Percentiles rank a stretch among this genome's conserved stretches.
phyloP scores from a whole-genome alignment of 176 grass and related monocot species.

The Oryza glumipatula region DNA sequence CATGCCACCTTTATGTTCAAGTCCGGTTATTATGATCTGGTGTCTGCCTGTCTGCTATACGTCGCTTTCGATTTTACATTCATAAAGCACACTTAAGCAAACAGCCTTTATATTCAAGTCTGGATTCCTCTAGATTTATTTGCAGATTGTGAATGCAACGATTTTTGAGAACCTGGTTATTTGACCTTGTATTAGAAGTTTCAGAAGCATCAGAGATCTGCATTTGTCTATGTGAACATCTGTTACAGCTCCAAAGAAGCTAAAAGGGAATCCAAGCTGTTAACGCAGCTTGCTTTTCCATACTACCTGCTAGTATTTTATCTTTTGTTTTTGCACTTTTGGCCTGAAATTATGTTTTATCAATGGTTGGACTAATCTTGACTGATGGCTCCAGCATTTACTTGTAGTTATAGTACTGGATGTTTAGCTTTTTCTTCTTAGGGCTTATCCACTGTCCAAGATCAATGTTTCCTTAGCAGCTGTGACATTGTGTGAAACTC shows the following conservation, averaged over 20 bases:
- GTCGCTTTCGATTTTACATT: conserved; percentile 27
- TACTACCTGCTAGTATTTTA: neutral
- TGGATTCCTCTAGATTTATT: conserved; percentile 1
- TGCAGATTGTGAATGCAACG: neutral
- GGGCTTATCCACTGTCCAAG: neutral
- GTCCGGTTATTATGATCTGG: conserved; percentile 4
- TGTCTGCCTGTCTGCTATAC: neutral
- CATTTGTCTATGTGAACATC: neutral
- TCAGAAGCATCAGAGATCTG: neutral
- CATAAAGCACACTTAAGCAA: conserved; percentile 2
- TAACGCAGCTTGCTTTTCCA: neutral
- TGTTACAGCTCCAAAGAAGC: neutral
- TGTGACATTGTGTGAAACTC: conserved; percentile 21
- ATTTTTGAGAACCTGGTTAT: conserved; percentile 17
- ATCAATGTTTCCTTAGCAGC: neutral
- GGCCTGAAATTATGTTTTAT: neutral
- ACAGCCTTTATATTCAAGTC: neutral
- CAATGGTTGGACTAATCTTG: neutral
- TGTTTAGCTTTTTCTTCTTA: conserved; percentile 19
- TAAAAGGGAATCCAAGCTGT: neutral
- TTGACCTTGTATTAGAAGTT: neutral
- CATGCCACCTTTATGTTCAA: neutral
- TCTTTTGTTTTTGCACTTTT: conserved; percentile 1
- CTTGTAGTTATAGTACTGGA: neutral
- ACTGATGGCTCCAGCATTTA: neutral